Evolutionary conservation across 225 moss, liverwort and hornwort genomes (phyloP).

Genomic region (Ulota crispa): DNA sequence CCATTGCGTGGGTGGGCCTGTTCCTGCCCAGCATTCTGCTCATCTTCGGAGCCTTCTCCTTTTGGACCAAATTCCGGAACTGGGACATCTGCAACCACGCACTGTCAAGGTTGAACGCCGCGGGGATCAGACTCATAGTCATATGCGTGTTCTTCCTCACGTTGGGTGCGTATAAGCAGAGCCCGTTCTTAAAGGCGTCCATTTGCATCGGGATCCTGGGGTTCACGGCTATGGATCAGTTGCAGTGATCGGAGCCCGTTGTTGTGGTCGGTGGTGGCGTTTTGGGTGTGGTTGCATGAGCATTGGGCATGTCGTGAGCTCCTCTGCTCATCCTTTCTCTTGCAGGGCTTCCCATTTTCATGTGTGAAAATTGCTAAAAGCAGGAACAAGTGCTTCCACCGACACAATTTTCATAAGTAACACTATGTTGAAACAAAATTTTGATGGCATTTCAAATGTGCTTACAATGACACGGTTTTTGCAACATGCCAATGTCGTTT

Average conservation of each 20-base stretch:
- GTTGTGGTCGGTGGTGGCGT: constrained; percentile 48
- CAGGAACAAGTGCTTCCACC: not conserved
- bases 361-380: too few species aligned
- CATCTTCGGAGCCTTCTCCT: constrained; percentile 54
- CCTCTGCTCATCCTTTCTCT: not conserved
- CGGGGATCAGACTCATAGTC: constrained; percentile 60
- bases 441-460: not conserved
- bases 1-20: constrained; percentile 49
- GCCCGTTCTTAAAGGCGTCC: constrained; percentile 43
- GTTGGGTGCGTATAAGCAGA: constrained; percentile 54
- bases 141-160: constrained; percentile 61
- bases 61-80: constrained; percentile 58
- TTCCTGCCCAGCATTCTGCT: constrained; percentile 55
- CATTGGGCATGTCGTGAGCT: constrained; percentile 29
- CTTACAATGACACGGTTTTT: not conserved
- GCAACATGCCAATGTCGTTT: not conserved
- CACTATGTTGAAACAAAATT: not conserved
- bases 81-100: constrained; percentile 57
- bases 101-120: constrained; percentile 60
- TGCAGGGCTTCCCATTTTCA: not conserved
- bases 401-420: too few species aligned
- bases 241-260: constrained; percentile 49
- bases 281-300: constrained; percentile 55
- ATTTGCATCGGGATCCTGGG: constrained; percentile 57
- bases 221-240: constrained; percentile 62